Base-by-base conservation (phyloP, 495 filamentous ascomycete genomes). In the Trichoderma orchidacearum region DNA sequence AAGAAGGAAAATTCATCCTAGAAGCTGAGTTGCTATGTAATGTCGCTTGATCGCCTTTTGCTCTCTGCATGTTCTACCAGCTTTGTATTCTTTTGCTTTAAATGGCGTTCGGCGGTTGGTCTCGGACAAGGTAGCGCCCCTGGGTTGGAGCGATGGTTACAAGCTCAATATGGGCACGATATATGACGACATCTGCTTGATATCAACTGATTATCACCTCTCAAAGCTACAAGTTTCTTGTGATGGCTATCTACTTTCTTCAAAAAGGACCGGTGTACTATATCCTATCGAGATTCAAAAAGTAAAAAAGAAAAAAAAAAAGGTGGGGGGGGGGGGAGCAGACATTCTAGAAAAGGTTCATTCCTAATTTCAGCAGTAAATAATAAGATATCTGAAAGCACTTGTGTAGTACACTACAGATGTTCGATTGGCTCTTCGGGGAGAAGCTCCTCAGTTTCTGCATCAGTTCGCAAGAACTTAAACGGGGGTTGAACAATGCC, bases 1-100 rank as follows among this genome's bases (percentile, higher is more conserved):
- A 98, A 75, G 93, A 98, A 74, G 90, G 89, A 36, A 96, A 96
- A 72, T 98, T 86, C 66, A 98, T 98, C 55, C 78, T 98, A 58
- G 93, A 98, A 75, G 89, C 87, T 35, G 92, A 96, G 74, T 70
- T 97, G 56, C 76, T 98, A 35, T 90, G 86, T 63, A 80, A 81
- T 53, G 89, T 96, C 27, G 78, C 56, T 17, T 57, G 30, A 57
- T n/a, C 12, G 6, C 27, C 35, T 17, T 56, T 12, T 35, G 17
- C 3, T 28, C 18, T 41, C 27, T 31, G 27, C 18, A 4, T 53
- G 6, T 17, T 23, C 38, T 48, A 48, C n/a, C 5, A 17, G 21
- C 6, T 31, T 30, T 31, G 34, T 28, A 8, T 55, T 12, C 30
- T 32, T 9, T 25, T 7, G 8, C 8, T 48, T 48, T n/a, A 8